Conservation (phyloP, 148 eudicot species). For the Rhododendron kiyosumense region DNA sequence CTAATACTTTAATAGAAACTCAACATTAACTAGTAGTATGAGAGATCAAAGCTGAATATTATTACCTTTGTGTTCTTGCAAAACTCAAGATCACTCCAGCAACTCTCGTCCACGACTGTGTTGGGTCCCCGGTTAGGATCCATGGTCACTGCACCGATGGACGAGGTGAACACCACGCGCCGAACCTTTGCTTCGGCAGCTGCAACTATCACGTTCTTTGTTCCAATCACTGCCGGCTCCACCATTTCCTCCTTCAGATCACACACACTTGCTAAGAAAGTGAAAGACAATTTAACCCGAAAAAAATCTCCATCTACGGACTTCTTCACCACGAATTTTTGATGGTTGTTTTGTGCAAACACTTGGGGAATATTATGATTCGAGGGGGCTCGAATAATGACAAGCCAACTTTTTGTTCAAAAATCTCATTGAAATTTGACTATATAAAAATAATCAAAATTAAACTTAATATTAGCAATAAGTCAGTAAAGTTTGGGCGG, state of each 20-base stretch:
- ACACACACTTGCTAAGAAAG: background rate
- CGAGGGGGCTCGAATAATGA: background rate
- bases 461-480: too few relatives aligned
- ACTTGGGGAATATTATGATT: background rate
- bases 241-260: slow-evolving; percentile 83
- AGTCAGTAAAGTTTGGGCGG: background rate
- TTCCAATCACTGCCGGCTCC: slow-evolving; percentile 89
- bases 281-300: background rate
- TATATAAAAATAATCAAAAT: too few relatives aligned
- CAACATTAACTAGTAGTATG: background rate
- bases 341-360: background rate
- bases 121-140: slow-evolving; percentile 76
- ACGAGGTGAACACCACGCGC: slow-evolving; percentile 90
- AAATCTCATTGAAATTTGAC: background rate
- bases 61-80: slow-evolving; percentile 83
- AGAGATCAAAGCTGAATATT: background rate
- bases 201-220: slow-evolving; percentile 70
- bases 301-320: background rate
- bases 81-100: slow-evolving; percentile 98
- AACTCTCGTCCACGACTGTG: slow-evolving; percentile 72
- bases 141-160: slow-evolving; percentile 93
- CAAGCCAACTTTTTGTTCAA: too few relatives aligned
- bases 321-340: background rate
- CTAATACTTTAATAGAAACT: too few relatives aligned
- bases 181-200: slow-evolving; percentile 75